Conservation (phyloP, 148 eudicot species). For the Hydrangea macrophylla region DNA sequence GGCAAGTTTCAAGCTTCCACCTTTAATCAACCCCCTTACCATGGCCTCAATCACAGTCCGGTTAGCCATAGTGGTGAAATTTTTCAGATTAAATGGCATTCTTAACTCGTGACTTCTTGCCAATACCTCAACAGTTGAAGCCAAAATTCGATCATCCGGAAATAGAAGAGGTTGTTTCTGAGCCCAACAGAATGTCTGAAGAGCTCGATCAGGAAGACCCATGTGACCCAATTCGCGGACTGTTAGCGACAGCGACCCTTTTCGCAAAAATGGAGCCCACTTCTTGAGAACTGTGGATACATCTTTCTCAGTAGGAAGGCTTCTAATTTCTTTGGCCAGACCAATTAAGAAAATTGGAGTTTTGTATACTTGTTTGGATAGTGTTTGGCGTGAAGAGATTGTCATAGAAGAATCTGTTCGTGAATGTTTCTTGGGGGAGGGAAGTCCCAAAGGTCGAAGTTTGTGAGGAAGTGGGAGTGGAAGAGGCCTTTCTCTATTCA, state of each 20-base stretch:
- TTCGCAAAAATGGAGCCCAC: slow-evolving; percentile 57
- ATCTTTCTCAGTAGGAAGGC: slow-evolving; percentile 50
- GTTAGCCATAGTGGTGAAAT: slow-evolving; percentile 46
- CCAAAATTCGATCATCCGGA: slow-evolving; percentile 84
- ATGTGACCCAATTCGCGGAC: slow-evolving; percentile 81
- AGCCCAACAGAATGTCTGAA: slow-evolving; percentile 80
- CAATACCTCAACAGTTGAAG: slow-evolving; percentile 78
- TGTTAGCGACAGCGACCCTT: slow-evolving; percentile 83
- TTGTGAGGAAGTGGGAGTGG: slow-evolving; percentile 87
- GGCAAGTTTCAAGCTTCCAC: slow-evolving; percentile 66
- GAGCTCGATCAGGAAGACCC: slow-evolving; percentile 82
- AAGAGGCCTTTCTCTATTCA: slow-evolving; percentile 66
- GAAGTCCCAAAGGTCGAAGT: slow-evolving; percentile 75
- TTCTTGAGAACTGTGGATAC: slow-evolving; percentile 58
- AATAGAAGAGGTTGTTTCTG: slow-evolving; percentile 72
- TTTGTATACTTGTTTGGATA: slow-evolving; percentile 59
- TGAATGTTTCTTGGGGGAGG: slow-evolving; percentile 41
- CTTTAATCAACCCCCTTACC: slow-evolving; percentile 72
- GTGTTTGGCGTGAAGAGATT: slow-evolving; percentile 28
- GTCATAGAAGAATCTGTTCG: slow-evolving; percentile 27
- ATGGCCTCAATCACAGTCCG: slow-evolving; percentile 68
- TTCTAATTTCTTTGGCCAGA: slow-evolving; percentile 69
- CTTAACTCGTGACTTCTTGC: slow-evolving; percentile 63
- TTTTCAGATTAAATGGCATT: slow-evolving; percentile 49
- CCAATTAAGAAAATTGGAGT: slow-evolving; percentile 64